Percentiles rank a stretch among this genome's conserved stretches.
Conservation (phyloP, 1,284 basidiomycete species). For the Sanguinoderma infundibulare region DNA sequence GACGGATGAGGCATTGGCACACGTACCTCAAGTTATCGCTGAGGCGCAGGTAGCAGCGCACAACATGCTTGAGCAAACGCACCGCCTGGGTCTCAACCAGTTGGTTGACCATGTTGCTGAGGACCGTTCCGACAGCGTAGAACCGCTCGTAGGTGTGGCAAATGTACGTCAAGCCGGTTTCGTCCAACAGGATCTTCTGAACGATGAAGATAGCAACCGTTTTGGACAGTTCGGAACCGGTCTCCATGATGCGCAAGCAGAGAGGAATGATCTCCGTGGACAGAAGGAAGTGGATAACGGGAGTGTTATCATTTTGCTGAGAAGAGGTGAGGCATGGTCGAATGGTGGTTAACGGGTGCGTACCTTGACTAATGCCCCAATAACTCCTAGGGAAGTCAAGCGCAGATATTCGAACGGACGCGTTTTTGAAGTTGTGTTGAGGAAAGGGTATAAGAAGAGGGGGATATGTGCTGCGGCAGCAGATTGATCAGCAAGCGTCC, state of each 20-base stretch:
- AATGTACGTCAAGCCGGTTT: constrained; percentile 97
- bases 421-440: constrained; percentile 99
- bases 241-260: constrained; percentile 99
- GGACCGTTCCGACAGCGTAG: constrained; percentile 97
- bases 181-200: constrained; percentile 98
- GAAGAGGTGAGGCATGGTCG: constrained; percentile 7
- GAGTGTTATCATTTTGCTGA: constrained; percentile 98
- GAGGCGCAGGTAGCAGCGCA: constrained; percentile 94
- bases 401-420: constrained; percentile 99
- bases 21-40: constrained; percentile 94
- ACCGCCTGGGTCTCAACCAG: constrained; percentile 98
- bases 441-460: constrained; percentile 97
- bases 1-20: neutral
- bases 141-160: constrained; percentile 99
- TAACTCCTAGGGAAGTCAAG: constrained; percentile 96
- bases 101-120: constrained; percentile 98
- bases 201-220: constrained; percentile 99
- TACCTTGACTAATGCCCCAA: constrained; percentile 97
- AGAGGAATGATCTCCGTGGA: constrained; percentile 99
- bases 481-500: constrained; percentile 5
- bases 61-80: constrained; percentile 95
- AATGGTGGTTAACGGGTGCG: constrained; percentile 12
- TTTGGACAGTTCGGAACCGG: constrained; percentile 98
- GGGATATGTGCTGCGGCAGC: constrained; percentile 87
- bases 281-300: constrained; percentile 98